These are phyloP conservation scores for Magnolia changhungtana DNA, from an alignment of 164 flowering plant genomes.

Conservation along the genomic window DNA sequence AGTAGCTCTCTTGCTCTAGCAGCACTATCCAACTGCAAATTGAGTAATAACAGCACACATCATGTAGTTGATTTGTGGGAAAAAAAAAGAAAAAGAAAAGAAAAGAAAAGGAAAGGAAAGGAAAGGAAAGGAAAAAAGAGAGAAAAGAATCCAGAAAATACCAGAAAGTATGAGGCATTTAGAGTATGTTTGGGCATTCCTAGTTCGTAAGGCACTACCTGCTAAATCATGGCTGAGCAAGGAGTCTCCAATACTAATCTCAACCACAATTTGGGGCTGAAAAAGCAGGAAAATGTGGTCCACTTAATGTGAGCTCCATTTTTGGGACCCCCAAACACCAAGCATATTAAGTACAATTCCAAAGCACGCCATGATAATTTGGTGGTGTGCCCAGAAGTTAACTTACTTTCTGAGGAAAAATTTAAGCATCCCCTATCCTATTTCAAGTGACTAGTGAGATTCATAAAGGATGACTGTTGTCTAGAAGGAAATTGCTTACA, in stretches of 20 bases:
- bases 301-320: not conserved
- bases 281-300: not conserved
- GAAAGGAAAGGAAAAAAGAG: not conserved
- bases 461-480: not conserved
- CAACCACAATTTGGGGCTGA: not conserved
- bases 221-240: not conserved
- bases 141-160: not conserved
- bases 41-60: slow-evolving; percentile 1
- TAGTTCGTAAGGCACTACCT: not conserved
- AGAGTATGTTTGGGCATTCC: not conserved
- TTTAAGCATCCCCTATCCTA: not conserved
- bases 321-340: not conserved
- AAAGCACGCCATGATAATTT: too few species aligned
- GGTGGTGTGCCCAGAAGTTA: not conserved
- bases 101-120: not conserved
- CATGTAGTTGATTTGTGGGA: not conserved
- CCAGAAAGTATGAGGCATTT: not conserved
- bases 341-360: not conserved
- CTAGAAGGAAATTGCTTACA: slow-evolving; percentile 38
- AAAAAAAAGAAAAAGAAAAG: not conserved
- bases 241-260: not conserved
- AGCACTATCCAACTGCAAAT: slow-evolving; percentile 84
- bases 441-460: too few species aligned
- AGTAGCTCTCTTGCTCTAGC: slow-evolving; percentile 69
- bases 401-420: not conserved